Evolutionary conservation across 176 grass and related monocot genomes (phyloP).

Genomic region (Cenchrus americanus): DNA sequence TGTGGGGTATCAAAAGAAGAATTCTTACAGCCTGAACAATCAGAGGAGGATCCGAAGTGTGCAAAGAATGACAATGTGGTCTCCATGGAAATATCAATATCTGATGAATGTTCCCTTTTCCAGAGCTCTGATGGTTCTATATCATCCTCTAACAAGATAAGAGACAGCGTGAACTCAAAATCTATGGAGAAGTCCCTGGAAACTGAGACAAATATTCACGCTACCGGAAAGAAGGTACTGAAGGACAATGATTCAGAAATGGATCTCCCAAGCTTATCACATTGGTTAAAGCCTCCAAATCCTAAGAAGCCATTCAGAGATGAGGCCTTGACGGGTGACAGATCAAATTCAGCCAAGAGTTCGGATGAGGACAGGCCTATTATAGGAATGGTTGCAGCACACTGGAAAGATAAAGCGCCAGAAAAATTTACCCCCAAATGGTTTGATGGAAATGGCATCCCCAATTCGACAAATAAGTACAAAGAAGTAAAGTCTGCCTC

Average conservation of each 20-base stretch:
- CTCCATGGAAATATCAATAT: slow-evolving; percentile 50
- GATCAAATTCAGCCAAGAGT: slow-evolving; percentile 62
- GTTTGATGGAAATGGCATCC: slow-evolving; percentile 97
- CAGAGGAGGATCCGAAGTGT: slow-evolving; percentile 30
- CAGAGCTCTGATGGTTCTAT: slow-evolving; percentile 41
- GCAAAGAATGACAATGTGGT: slow-evolving; percentile 30
- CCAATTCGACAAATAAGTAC: slow-evolving; percentile 97
- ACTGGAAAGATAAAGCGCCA: slow-evolving; percentile 75
- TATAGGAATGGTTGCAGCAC: slow-evolving; percentile 88
- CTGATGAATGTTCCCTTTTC: slow-evolving; percentile 55
- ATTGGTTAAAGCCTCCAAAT: slow-evolving; percentile 84
- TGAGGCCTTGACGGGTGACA: slow-evolving; percentile 46
- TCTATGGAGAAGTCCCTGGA: slow-evolving; percentile 37
- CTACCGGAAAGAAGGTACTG: slow-evolving; percentile 45
- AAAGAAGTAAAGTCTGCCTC: slow-evolving; percentile 76
- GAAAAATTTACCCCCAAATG: slow-evolving; percentile 46
- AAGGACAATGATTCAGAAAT: slow-evolving; percentile 46
- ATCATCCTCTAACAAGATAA: slow-evolving; percentile 51
- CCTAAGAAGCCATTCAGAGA: slow-evolving; percentile 40
- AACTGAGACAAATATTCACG: slow-evolving; percentile 34
- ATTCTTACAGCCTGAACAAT: slow-evolving; percentile 26
- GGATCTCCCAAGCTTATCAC: slow-evolving; percentile 62
- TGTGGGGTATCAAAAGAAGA: slow-evolving; percentile 31
- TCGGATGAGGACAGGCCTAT: slow-evolving; percentile 78
- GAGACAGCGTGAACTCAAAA: not conserved